phyloP scores from a whole-genome alignment of 257 asterid genomes.

The Gentiana macrophylla region DNA sequence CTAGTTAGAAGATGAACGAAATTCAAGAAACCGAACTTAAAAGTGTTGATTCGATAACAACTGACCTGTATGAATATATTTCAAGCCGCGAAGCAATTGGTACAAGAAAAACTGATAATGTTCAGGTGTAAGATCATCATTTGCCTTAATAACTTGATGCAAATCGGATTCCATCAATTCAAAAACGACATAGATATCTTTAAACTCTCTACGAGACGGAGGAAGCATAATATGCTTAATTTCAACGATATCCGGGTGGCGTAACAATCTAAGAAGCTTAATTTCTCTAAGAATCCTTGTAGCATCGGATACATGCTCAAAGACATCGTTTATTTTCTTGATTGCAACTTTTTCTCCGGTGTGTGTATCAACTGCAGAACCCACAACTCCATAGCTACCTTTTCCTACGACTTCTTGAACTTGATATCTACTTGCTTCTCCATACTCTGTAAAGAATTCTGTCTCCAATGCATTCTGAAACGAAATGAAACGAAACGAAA shows the following conservation, averaged over 20 bases:
- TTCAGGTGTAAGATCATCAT: slow-evolving; percentile 85
- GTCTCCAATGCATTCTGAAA: slow-evolving; percentile 54
- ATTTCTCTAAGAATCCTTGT: slow-evolving; percentile 91
- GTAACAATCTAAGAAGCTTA: slow-evolving; percentile 84
- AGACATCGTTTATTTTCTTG: slow-evolving; percentile 90
- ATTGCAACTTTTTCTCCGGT: slow-evolving; percentile 89
- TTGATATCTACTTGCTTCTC: slow-evolving; percentile 86
- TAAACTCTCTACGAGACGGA: slow-evolving; percentile 90
- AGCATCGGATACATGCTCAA: slow-evolving; percentile 96
- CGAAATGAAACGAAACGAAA: not conserved
- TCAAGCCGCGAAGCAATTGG: slow-evolving; percentile 91
- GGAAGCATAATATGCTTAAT: slow-evolving; percentile 95
- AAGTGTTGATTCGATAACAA: not conserved
- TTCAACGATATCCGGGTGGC: slow-evolving; percentile 90
- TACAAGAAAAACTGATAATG: slow-evolving; percentile 86
- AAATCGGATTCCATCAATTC: slow-evolving; percentile 98
- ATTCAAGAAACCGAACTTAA: slow-evolving; percentile 3
- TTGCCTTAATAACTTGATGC: slow-evolving; percentile 94
- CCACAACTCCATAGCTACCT: slow-evolving; percentile 98
- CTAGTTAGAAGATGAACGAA: not conserved
- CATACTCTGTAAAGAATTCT: slow-evolving; percentile 92
- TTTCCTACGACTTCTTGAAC: slow-evolving; percentile 93
- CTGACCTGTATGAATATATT: slow-evolving; percentile 73
- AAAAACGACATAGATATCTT: slow-evolving; percentile 78
- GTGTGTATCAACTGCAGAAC: slow-evolving; percentile 76